phyloP scores from a whole-genome alignment of 371 early-diverging fungal species.

The Massospora cicadina region DNA sequence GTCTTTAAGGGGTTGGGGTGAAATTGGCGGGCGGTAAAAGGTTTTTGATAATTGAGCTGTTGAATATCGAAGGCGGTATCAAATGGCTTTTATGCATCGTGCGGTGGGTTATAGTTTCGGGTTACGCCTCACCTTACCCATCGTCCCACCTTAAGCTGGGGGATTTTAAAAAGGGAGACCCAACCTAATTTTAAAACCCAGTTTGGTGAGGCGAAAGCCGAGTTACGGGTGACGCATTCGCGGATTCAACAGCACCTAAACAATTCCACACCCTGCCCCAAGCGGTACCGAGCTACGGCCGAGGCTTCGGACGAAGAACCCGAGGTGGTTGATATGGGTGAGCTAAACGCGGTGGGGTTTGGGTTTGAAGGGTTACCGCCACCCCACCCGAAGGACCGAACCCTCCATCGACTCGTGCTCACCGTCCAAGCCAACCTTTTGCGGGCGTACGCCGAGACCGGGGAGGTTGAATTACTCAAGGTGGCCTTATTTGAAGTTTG shows the following conservation, averaged over 20 bases:
- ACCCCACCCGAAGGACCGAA: neutral
- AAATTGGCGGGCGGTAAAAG: no score
- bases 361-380: neutral
- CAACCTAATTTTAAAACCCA: neutral
- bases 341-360: neutral
- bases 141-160: no score
- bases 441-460: neutral
- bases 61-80: no score
- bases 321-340: neutral
- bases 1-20: no score
- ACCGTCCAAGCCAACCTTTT: neutral
- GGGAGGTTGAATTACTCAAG: neutral
- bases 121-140: no score
- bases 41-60: no score
- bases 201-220: neutral
- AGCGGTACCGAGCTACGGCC: neutral
- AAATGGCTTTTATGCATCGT: no score
- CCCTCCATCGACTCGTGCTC: neutral
- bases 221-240: neutral
- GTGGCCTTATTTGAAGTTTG: no score
- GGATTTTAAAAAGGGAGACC: no score
- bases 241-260: neutral
- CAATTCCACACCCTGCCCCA: neutral
- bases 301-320: neutral
- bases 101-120: no score